A percentile compares a stretch with the other conserved stretches of the same genome.
These are phyloP conservation scores for Psilocybe subaeruginosa DNA, from an alignment of 768 basidiomycete species.

Conservation along the genomic window DNA sequence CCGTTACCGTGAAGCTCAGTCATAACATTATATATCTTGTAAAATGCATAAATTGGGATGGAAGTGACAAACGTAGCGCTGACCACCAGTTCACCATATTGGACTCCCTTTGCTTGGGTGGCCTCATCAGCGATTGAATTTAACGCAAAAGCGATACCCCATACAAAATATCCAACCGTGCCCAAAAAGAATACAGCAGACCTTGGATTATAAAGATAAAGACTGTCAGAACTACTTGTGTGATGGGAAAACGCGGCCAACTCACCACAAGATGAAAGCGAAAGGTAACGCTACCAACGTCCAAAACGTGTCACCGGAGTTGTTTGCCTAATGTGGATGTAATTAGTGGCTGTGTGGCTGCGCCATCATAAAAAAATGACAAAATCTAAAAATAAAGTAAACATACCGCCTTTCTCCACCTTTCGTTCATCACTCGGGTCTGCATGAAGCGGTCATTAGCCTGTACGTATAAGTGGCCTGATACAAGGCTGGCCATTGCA, in stretches of 20 bases:
- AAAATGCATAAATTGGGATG: background rate
- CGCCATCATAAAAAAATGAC: background rate
- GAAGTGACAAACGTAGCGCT: constrained; percentile 1
- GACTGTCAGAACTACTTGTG: background rate
- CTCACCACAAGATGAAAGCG: constrained; percentile 11
- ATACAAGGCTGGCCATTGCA: background rate
- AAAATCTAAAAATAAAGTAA: background rate
- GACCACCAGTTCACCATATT: background rate
- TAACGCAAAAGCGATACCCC: constrained; percentile 1
- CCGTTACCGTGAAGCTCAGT: constrained; percentile 5
- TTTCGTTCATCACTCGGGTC: background rate
- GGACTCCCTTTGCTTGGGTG: background rate
- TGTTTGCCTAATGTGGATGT: background rate
- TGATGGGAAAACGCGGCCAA: too few species aligned
- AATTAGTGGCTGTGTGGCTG: background rate
- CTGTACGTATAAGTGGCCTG: constrained; percentile 1
- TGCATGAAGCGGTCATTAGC: background rate
- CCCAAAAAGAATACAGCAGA: constrained; percentile 1
- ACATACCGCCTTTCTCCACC: constrained; percentile 9
- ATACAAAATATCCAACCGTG: constrained; percentile 2
- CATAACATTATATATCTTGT: background rate
- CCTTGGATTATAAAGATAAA: background rate
- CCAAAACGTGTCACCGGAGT: background rate
- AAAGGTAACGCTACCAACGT: constrained; percentile 6
- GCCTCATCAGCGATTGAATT: background rate